Base-by-base conservation (phyloP, 2,329 filamentous ascomycete species). In the Penicillium sp. region DNA sequence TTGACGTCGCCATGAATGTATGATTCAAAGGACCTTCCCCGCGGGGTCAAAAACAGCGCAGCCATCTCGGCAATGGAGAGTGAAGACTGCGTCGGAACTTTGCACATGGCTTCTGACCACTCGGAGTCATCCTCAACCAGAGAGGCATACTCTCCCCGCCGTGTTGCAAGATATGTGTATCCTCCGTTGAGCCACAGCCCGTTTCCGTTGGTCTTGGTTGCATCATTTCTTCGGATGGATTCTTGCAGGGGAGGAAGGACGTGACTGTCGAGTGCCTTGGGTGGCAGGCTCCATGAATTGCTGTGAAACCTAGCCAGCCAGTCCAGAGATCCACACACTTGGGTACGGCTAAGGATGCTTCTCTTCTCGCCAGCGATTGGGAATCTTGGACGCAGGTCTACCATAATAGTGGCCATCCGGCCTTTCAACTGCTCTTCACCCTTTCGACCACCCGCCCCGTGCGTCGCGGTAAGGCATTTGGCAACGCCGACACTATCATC, bases 1-100 rank as follows among this genome's bases (percentile, higher is more conserved):
- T 89, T 89, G 48, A 88, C 85, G 53, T 89, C 86, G 7, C 86
- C 86, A 62, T 89, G 86, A 7, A 89, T 83, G 14, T 84, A 77
- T 0, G 85, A 86, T 58, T 87, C 78, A 1, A 77, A 75, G 1
- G 71, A 52, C 13, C 77, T 67, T 7, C 76, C 77, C 5, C 64
- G 67, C 0, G 83, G 82, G 0, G 75, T 77, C 11, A 86, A 71
- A 11, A 83, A 77, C 0, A 69, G 57, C 1, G 85, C 84, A 3
- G 79, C 83, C 55, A 79, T 68, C 59, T 87, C 81, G 0, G 84
- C 80, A 0, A 82, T 65, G 0, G 81, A 79, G 1, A 64, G 52
- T 0, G 43, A 43, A 8, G 14, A 56, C 1, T 47, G 50, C n/a
- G 57, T 48, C 3, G 65, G 56, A 0, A 72, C 66, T 0, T 60